Conservation (phyloP, 1,284 basidiomycete genomes). For the Pseudozyma thailandica region DNA sequence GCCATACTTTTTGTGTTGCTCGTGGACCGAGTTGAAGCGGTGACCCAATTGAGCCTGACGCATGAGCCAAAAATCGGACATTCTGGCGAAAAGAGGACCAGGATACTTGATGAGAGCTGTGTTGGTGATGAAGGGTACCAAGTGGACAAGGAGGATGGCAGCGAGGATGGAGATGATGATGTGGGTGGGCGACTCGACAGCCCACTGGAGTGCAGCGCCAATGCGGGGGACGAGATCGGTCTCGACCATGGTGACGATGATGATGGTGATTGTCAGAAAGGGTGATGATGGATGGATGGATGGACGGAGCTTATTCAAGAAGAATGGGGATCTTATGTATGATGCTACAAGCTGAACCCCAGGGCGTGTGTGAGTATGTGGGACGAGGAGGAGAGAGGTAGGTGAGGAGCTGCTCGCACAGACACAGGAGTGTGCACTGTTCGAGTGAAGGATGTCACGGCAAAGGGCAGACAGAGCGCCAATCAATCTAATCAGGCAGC, state of each 20-base stretch:
- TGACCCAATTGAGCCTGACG: slow-evolving; percentile 76
- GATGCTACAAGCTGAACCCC: no score
- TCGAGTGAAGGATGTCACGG: slow-evolving; percentile 27
- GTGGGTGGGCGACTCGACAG: slow-evolving; percentile 30
- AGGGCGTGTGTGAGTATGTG: background rate
- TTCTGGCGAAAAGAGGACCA: slow-evolving; percentile 80
- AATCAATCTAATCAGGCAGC: background rate
- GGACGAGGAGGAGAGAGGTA: background rate
- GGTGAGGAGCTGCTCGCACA: slow-evolving; percentile 2
- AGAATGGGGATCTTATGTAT: no score
- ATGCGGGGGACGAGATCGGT: slow-evolving; percentile 35
- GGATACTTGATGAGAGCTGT: slow-evolving; percentile 70
- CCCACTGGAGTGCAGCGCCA: slow-evolving; percentile 32
- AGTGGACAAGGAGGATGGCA: slow-evolving; percentile 44
- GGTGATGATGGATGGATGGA: background rate
- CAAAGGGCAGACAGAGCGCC: slow-evolving; percentile 17
- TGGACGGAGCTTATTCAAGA: no score
- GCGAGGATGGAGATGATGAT: slow-evolving; percentile 31
- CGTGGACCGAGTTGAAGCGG: slow-evolving; percentile 80
- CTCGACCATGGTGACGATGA: slow-evolving; percentile 34
- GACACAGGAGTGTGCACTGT: background rate
- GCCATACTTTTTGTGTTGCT: slow-evolving; percentile 80
- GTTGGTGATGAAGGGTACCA: slow-evolving; percentile 47
- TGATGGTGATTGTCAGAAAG: background rate
- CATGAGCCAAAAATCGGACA: slow-evolving; percentile 82